Base-by-base conservation (phyloP, 1,139 yeast species). In the Debaryomyces fabryi region DNA sequence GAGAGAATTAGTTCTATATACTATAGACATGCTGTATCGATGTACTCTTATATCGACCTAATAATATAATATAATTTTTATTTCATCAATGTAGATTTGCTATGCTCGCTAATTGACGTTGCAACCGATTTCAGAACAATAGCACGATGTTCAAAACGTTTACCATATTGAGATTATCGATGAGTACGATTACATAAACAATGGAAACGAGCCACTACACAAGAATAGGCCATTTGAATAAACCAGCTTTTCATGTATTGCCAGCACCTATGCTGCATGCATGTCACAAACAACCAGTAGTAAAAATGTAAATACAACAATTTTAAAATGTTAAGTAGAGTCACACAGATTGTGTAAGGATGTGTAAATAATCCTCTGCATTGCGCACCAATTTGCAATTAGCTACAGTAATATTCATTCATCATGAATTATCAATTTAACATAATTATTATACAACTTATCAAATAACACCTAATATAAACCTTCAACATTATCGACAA, bases 401-500 rank as follows among this genome's bases (percentile, higher is more conserved):
- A 4, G 21, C 20, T 32, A 32, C 20, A 32, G 21, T 15, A 6
- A 6, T 23, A n/a, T 23, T 24, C 40, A 37, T 13, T 23, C 20
- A 24, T 23, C 29, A 37, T 20, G 16, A 33, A 10, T 35, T 35
- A 24, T 37, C 15, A 15, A 36, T 13, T 37, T 6, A 44, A 18
- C 46, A 44, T 24, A 27, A 47, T 29, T 24, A 45, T 21, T 16
- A 33, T 23, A 40, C 36, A 30, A 40, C 27, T 30, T 30, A n/a
- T 20, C 16, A 30, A 20, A 21, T 13, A 21, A n/a, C 39, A 30
- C 39, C 55, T 73, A 85, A 60, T 85, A 85, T 67, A 87, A 72
- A 38, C 76, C 74, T 47, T 79, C 83, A 48, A 83, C 74, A 65
- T 88, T 87, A 44, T 70, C 71, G 38, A 90, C 88, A 53, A 83